Percentiles rank a stretch among this genome's conserved stretches.
These are phyloP conservation scores for Sporobolomyces pararoseus DNA, from an alignment of 768 basidiomycete genomes.

Conservation along the genomic window DNA sequence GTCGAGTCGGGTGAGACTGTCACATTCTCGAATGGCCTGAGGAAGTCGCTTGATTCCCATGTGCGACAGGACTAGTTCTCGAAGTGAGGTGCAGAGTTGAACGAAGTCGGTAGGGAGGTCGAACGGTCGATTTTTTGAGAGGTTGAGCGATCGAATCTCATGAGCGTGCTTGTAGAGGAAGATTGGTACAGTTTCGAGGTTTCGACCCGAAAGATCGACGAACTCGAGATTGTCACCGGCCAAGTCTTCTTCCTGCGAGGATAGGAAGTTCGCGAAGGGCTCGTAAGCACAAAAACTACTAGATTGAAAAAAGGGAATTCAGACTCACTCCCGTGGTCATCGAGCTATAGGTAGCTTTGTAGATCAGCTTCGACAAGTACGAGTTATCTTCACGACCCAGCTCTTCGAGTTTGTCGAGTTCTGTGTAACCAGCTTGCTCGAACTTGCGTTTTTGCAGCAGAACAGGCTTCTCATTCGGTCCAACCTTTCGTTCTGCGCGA, in stretches of 20 bases:
- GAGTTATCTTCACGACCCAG: slow-evolving; percentile 73
- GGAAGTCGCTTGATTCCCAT: slow-evolving; percentile 96
- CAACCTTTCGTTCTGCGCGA: slow-evolving; percentile 71
- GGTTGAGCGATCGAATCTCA: slow-evolving; percentile 73
- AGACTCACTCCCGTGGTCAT: slow-evolving; percentile 11
- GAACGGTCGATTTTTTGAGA: slow-evolving; percentile 90
- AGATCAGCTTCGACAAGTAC: slow-evolving; percentile 84
- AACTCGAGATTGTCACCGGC: slow-evolving; percentile 66
- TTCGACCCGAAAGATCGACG: slow-evolving; percentile 74
- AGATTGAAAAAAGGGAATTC: slow-evolving; percentile 47
- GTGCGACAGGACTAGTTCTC: slow-evolving; percentile 77
- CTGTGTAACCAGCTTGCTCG: slow-evolving; percentile 82
- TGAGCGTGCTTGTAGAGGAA: slow-evolving; percentile 77
- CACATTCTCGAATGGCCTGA: slow-evolving; percentile 69
- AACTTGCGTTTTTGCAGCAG: slow-evolving; percentile 76
- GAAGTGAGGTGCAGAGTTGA: slow-evolving; percentile 74
- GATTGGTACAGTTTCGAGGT: slow-evolving; percentile 83
- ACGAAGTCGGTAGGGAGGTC: slow-evolving; percentile 96
- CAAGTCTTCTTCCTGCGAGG: slow-evolving; percentile 62
- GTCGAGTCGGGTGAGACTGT: slow-evolving; percentile 72
- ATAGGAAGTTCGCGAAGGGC: no score
- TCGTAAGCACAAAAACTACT: no score
- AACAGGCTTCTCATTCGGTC: slow-evolving; percentile 74
- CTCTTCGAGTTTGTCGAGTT: slow-evolving; percentile 69
- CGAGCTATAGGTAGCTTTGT: slow-evolving; percentile 55